These are phyloP conservation scores for Ambrosiella beaveri DNA, from an alignment of 2,329 filamentous ascomycete genomes.

Conservation along the genomic window DNA sequence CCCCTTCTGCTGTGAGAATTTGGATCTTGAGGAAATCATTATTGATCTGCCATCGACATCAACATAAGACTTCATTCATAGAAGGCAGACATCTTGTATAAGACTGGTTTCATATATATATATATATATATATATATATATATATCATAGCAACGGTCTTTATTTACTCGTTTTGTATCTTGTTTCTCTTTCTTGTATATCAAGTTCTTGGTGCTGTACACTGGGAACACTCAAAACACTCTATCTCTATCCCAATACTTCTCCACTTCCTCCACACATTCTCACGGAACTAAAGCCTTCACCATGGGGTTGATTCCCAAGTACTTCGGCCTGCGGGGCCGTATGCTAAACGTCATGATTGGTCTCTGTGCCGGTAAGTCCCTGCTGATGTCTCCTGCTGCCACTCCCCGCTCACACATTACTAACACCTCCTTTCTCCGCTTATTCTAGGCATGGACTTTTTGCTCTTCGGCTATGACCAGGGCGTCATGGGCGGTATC, in stretches of 20 bases:
- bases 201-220: background rate
- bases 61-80: background rate
- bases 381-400: background rate
- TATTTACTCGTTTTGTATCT: no score
- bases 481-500: conserved; percentile 60
- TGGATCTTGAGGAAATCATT: background rate
- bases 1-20: background rate
- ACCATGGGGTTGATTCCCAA: conserved; percentile 11
- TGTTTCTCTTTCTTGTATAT: background rate
- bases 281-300: background rate
- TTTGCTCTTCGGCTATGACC: conserved; percentile 38
- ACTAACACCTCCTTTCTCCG: background rate
- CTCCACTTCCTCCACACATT: background rate
- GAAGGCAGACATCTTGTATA: no score
- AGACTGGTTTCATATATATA: no score
- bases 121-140: no score
- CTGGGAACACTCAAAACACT: background rate
- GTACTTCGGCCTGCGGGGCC: conserved; percentile 14
- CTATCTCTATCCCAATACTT: background rate
- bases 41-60: background rate
- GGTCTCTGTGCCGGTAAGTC: conserved; percentile 14
- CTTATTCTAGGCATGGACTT: conserved; percentile 15
- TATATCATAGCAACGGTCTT: no score
- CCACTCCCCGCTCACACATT: background rate
- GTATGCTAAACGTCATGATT: conserved; percentile 13